Evolutionary conservation across 306 rosid genomes (phyloP), one percentile per base, ranked within the genome.

Genomic region (Prunus mume): DNA sequence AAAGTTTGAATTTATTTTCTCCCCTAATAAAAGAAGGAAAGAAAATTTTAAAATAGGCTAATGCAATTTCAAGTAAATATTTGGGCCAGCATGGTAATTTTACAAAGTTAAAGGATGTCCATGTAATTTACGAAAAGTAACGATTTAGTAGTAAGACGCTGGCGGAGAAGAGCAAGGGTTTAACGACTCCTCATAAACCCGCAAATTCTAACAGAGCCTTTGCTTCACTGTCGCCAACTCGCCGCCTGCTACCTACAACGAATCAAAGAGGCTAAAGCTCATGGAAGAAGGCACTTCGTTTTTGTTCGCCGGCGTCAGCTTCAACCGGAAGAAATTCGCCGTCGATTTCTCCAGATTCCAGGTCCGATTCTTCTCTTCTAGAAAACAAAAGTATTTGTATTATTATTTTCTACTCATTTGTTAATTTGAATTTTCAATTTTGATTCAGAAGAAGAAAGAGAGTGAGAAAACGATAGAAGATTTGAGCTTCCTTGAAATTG

Each of bases 271-370:
- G 18, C 71, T 4, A 2, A 41, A 41, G 7, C 69, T 49, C 22
- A 95, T 95, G 99, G 83, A 81, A 8, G 89, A 81, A 69, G 89
- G 79, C 74, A 28, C 97, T 65, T 90, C 96, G 17, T 89, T 88
- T 78, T 79, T 95, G 86, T 95, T 95, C 83, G 50, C 93, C 67
- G 97, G 99, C 69, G 85, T 90, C 76, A 88, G 78, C 72, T 95
- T 95, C 66, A 78, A 95, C 68, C 79, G 87, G 76, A 95, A 84
- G 80, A 89, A 83, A 77, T 95, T 95, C 83, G 83, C 89, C 78
- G 3, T 46, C 25, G 99, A 92, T 71, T 89, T 95, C 60, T 72
- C 96, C 54, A 87, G 81, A 81, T 95, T 95, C 71, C 79, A 89
- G 96, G 98, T 91, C 78, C 34, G 46, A 47, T 34, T 69, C 3